Evolutionary conservation across 169 alveolate genomes (phyloP), one percentile per base, ranked within the genome.

Genomic region (Plasmodium malariae): DNA sequence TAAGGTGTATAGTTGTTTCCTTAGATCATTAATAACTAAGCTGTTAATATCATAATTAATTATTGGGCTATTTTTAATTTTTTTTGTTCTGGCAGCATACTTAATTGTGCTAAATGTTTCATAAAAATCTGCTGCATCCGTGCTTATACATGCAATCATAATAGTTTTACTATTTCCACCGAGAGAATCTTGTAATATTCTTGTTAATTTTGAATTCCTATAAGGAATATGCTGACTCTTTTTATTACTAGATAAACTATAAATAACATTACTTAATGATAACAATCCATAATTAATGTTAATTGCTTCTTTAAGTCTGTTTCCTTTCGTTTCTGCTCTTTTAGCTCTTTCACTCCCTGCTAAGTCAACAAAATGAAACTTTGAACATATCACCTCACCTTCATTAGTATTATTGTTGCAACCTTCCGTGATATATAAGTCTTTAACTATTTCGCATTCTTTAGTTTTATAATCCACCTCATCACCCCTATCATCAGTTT

Each of bases 141-240:
- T 97, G 11, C 97, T 94, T 48, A 95, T 95, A 63, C 97, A 96
- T 9, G 98, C 98, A 14, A 97, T 97, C 98, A 97, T 97, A 14
- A 94, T 91, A 30, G 99, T 97, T 59, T 96, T 93, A 19, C 97
- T 94, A 86, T 97, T 96, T 19, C 99, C 98, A 7, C 99, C 99
- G 28, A 97, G 70, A 19, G 97, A 93, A 87, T 97, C 97, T 89
- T 96, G 96, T 19, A 97, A 92, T 54, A 96, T 94, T 87, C 99
- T 93, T 36, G 98, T 97, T 40, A 97, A 74, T 86, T 97, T 97
- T 24, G 97, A 93, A 78, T 97, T 98, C 72, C 97, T 88, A 86
- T 96, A 96, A 14, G 97, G 98, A 34, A 96, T 93, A 78, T 95
- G 97, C n/a, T 69, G 71, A 59, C 72, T 57, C 57, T 89, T 83